These are phyloP conservation scores for Russula vinacea DNA, from an alignment of 768 basidiomycete genomes.

Conservation along the genomic window DNA sequence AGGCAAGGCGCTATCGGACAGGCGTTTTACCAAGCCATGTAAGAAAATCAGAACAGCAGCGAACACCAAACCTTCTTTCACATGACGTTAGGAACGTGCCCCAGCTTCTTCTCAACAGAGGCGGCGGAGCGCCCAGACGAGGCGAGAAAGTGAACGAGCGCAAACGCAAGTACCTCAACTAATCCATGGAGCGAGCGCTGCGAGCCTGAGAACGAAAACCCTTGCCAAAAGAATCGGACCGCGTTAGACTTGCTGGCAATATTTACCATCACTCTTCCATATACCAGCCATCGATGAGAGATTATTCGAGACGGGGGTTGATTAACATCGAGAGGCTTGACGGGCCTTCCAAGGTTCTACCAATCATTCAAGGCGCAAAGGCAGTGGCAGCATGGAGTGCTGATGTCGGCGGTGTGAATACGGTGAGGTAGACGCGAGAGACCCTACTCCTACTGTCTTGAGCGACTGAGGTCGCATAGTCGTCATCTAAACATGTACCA, in stretches of 20 bases:
- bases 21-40: not conserved
- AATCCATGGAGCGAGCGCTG: not conserved
- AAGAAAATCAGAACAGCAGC: not conserved
- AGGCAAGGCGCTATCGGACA: constrained; percentile 4
- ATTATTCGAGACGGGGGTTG: too few relatives aligned
- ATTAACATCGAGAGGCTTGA: not conserved
- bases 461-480: not conserved
- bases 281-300: not conserved
- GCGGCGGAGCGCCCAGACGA: constrained; percentile 11
- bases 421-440: not conserved
- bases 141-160: not conserved
- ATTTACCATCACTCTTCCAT: not conserved
- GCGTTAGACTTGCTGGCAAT: not conserved
- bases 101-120: constrained; percentile 3
- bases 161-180: not conserved
- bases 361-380: not conserved
- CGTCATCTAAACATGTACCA: not conserved
- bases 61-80: constrained; percentile 16
- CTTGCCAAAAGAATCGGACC: not conserved
- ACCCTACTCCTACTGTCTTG: not conserved
- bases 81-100: constrained; percentile 7
- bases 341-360: not conserved
- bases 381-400: not conserved
- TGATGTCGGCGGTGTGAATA: too few relatives aligned
- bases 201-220: constrained; percentile 2